Evolutionary conservation across 345 rosid genomes (phyloP), one percentile per base, ranked within the genome.

Genomic region (Hibiscus tridactylites): DNA sequence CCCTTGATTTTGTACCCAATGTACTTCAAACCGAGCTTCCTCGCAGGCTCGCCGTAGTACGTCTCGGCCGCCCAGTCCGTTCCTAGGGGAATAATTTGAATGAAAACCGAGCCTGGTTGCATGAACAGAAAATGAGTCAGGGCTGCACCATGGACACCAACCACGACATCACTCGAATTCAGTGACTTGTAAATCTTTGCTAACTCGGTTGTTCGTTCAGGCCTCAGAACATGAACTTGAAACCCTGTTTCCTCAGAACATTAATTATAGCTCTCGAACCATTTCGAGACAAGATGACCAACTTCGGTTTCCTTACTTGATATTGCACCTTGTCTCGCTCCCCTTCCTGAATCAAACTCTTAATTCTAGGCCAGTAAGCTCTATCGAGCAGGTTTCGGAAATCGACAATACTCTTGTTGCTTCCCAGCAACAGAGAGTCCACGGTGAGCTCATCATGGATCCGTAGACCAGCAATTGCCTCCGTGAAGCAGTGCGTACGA

Each of bases 91-190:
- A 89, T 76, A 28, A 89, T 83, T 73, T 89, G 94, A 69, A 89
- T 83, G 19, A 89, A 89, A 68, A 84, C 89, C 1, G 84, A 84
- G 9, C 88, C 84, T 0, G 94, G 91, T 74, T 56, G 84, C 88
- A 87, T 74, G 74, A 87, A 89, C 7, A 89, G 80, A 50, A 87
- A 85, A 71, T 87, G 94, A 2, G 91, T 87, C 94, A 87, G 84
- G 46, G 91, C 89, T 12, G 94, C 94, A 52, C 91, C 91, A 49
- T 89, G 94, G 42, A 89, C 91, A 33, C 89, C 91, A n/a, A 89
- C 70, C 90, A 89, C 81, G 1, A 84, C 91, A 31, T 87, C 87
- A 44, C 91, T 89, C 12, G 94, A 84, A 70, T 89, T 87, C 24
- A 87, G 77, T 12, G 61, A 78, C 11, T 71, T 33, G 35, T 87